Conservation (phyloP, 306 rosid species). For the Begonia masoniana region DNA sequence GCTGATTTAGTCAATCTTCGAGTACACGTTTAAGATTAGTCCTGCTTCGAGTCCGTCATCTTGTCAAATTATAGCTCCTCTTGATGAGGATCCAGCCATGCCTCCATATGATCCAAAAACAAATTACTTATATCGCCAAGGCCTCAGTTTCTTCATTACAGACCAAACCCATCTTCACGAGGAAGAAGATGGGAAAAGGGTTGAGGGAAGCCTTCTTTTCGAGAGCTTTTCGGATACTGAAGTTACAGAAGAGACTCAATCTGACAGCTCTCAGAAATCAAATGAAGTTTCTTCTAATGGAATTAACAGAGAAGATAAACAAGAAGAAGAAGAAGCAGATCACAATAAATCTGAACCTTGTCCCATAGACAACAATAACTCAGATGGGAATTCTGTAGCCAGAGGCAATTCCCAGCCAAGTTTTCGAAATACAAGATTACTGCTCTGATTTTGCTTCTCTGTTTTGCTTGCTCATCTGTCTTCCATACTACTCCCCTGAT, state of each 20-base stretch:
- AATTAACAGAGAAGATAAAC: not conserved
- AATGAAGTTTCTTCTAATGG: conserved; percentile 44
- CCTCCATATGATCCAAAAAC: conserved; percentile 76
- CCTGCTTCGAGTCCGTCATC: conserved; percentile 28
- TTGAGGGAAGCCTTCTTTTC: conserved; percentile 13
- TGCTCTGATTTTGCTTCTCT: too few relatives aligned
- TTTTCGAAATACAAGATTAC: too few relatives aligned
- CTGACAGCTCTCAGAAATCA: conserved; percentile 32
- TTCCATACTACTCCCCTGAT: too few relatives aligned
- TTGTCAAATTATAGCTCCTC: conserved; percentile 28
- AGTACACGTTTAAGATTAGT: conserved; percentile 57
- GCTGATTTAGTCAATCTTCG: conserved; percentile 51
- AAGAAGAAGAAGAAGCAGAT: not conserved
- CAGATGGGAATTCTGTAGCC: too few relatives aligned
- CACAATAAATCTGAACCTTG: not conserved
- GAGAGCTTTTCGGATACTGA: conserved; percentile 45
- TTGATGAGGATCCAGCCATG: conserved; percentile 45
- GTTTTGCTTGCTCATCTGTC: too few relatives aligned
- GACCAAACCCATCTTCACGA: conserved; percentile 28
- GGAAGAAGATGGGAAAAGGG: not conserved
- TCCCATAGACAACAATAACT: too few relatives aligned
- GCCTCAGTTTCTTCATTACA: conserved; percentile 77
- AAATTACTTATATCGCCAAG: conserved; percentile 74
- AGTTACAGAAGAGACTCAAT: conserved; percentile 22
- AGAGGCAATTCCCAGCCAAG: too few relatives aligned